phyloP scores from a whole-genome alignment of 805 yeast genomes.

The Priceomyces medius region DNA sequence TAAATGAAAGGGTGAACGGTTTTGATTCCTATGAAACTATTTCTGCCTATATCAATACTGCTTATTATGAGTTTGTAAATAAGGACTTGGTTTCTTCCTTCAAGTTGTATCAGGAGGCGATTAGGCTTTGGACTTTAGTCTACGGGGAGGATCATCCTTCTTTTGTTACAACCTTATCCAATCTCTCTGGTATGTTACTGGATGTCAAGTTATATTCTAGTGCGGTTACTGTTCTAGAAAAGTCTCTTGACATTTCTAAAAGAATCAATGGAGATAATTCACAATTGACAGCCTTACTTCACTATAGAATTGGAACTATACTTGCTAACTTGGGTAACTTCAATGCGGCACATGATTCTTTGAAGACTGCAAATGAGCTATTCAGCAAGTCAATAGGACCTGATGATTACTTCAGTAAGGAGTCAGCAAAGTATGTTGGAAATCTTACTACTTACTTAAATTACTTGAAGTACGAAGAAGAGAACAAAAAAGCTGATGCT shows the following conservation, averaged over 20 bases:
- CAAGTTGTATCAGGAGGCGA: constrained; percentile 58
- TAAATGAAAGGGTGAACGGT: constrained; percentile 80
- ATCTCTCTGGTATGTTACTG: constrained; percentile 60
- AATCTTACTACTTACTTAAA: constrained; percentile 53
- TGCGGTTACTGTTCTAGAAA: constrained; percentile 53
- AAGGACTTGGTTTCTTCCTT: constrained; percentile 61
- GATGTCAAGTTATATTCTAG: constrained; percentile 41
- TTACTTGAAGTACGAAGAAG: constrained; percentile 40
- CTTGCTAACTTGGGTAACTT: constrained; percentile 52
- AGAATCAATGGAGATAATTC: constrained; percentile 56
- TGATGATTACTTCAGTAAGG: constrained; percentile 64
- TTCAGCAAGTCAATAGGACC: constrained; percentile 64
- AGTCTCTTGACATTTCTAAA: constrained; percentile 52
- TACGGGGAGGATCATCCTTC: constrained; percentile 71
- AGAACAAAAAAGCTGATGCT: constrained; percentile 18
- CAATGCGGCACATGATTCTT: constrained; percentile 54
- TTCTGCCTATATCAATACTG: constrained; percentile 70
- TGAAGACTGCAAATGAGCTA: constrained; percentile 54
- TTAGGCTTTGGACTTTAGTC: constrained; percentile 56
- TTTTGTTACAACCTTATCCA: constrained; percentile 57
- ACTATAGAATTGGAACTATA: constrained; percentile 55
- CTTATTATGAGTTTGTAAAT: constrained; percentile 63
- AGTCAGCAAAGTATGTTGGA: constrained; percentile 62
- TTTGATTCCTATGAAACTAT: constrained; percentile 76
- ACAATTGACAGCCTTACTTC: constrained; percentile 61